Evolutionary conservation across 2,329 filamentous ascomycete species (phyloP).

Genomic region (Monilinia vaccinii-corymbosi): DNA sequence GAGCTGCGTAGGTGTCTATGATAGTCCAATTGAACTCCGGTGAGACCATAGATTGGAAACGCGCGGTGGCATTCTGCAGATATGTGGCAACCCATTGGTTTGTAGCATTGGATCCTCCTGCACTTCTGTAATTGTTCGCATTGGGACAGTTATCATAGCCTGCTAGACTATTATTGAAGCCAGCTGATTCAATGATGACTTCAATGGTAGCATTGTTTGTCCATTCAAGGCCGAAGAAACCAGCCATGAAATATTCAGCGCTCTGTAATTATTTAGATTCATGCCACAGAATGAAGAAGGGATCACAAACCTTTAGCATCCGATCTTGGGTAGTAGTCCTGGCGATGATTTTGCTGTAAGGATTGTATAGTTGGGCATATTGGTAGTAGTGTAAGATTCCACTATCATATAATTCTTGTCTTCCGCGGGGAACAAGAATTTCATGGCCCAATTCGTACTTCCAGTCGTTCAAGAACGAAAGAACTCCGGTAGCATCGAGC

Average conservation of each 20-base stretch:
- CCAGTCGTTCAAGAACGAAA: conserved; percentile 63
- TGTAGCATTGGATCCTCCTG: conserved; percentile 44
- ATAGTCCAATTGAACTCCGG: conserved; percentile 54
- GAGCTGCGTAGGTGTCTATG: conserved; percentile 55
- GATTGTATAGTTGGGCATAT: conserved; percentile 51
- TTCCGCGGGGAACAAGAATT: conserved; percentile 63
- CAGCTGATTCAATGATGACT: conserved; percentile 54
- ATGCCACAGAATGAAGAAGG: background rate
- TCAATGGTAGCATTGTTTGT: conserved; percentile 63
- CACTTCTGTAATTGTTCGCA: conserved; percentile 36
- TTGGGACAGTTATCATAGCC: conserved; percentile 61
- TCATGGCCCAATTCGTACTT: conserved; percentile 59
- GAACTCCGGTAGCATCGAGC: conserved; percentile 46
- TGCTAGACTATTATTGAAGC: conserved; percentile 63
- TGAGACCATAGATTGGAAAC: conserved; percentile 45
- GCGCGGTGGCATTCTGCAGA: conserved; percentile 51
- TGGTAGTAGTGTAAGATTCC: conserved; percentile 60
- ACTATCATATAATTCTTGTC: conserved; percentile 64
- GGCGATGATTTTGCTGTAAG: conserved; percentile 62
- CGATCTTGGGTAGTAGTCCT: conserved; percentile 68
- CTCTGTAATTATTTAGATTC: conserved; percentile 15
- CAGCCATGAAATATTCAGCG: conserved; percentile 69
- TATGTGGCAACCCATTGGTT: conserved; percentile 55
- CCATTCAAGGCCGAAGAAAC: conserved; percentile 72
- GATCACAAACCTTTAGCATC: conserved; percentile 54